Evolutionary conservation across 2,329 filamentous ascomycete species (phyloP), one percentile per base, ranked within the genome.

Genomic region (Fusarium oligoseptatum): DNA sequence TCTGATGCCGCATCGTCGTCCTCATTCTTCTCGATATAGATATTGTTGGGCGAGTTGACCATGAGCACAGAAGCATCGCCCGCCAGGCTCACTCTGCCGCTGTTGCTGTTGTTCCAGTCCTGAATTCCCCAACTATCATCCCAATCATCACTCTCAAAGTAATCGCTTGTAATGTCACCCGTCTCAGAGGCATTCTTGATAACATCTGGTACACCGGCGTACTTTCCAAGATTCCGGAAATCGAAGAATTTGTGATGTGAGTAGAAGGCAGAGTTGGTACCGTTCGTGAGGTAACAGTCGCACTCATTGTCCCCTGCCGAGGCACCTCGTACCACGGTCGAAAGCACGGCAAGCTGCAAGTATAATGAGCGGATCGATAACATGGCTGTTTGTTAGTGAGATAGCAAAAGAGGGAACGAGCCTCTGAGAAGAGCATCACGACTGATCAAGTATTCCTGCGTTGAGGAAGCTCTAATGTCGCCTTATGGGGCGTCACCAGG

Each of bases 281-380:
- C 85, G 73, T 88, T 88, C 74, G 85, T 87, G 60, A 86, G 77
- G 73, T 84, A 89, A 76, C 88, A 89, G 66, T 82, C 81, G 78
- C 88, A 89, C 48, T 80, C 76, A 29, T 80, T 75, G 61, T 84
- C 82, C 20, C 60, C 55, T 41, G 65, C 58, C 55, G 68, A 64
- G 45, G 64, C 69, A 52, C 60, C 65, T 24, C n/a, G 41, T 32
- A 39, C 48, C 6, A 43, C 15, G n/a, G 60, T 20, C 5, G 37
- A 50, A 29, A 78, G 52, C 14, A 66, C 29, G 20, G 27, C 20
- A 39, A 76, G 68, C 15, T 55, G 69, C 11, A 68, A n/a, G 41
- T 24, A 64, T 48, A 64, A 36, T 17, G 48, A 64, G 27, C 29
- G 39, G 41, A 68, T 45, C 15, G 60, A 63, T 17, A 64, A 62